Percentiles rank a stretch among this genome's conserved stretches.
phyloP scores from a whole-genome alignment of 169 alveolate genomes.

The Eimeria praecox region DNA sequence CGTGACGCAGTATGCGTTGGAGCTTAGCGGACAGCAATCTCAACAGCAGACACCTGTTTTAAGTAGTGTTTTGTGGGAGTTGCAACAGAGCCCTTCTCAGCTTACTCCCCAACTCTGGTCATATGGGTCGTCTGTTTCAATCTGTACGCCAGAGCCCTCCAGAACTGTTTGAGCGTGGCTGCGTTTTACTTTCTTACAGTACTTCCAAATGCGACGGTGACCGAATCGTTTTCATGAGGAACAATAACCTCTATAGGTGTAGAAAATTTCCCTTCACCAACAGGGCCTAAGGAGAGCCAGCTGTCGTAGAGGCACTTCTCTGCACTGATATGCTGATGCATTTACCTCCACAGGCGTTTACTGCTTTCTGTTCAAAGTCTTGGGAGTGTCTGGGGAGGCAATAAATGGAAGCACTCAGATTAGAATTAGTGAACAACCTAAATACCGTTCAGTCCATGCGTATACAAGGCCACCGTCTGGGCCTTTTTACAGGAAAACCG shows the following conservation, averaged over 20 bases:
- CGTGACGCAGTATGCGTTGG: background rate
- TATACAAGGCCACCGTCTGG: slow-evolving; percentile 67
- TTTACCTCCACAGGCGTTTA: slow-evolving; percentile 83
- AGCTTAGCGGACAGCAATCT: slow-evolving; percentile 79
- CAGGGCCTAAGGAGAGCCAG: slow-evolving; percentile 67
- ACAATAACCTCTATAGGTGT: slow-evolving; percentile 82
- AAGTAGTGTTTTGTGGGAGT: background rate
- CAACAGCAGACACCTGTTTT: slow-evolving; percentile 82
- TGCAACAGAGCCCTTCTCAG: background rate
- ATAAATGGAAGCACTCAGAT: background rate
- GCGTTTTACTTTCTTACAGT: slow-evolving; percentile 23
- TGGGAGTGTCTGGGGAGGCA: slow-evolving; percentile 79
- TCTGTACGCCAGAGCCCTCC: background rate
- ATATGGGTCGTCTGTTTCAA: slow-evolving; percentile 83
- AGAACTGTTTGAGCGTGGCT: background rate
- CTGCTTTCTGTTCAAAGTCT: slow-evolving; percentile 83
- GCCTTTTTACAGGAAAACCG: slow-evolving; percentile 75
- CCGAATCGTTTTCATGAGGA: slow-evolving; percentile 74
- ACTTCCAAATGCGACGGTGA: slow-evolving; percentile 78
- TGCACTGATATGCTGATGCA: background rate
- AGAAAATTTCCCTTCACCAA: slow-evolving; percentile 85
- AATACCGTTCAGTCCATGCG: slow-evolving; percentile 82
- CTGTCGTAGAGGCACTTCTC: background rate
- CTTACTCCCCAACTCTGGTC: slow-evolving; percentile 86
- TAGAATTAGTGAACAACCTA: background rate